Evolutionary conservation across 805 yeast species (phyloP).

Genomic region (Zygosaccharomyces kombuchaensis): DNA sequence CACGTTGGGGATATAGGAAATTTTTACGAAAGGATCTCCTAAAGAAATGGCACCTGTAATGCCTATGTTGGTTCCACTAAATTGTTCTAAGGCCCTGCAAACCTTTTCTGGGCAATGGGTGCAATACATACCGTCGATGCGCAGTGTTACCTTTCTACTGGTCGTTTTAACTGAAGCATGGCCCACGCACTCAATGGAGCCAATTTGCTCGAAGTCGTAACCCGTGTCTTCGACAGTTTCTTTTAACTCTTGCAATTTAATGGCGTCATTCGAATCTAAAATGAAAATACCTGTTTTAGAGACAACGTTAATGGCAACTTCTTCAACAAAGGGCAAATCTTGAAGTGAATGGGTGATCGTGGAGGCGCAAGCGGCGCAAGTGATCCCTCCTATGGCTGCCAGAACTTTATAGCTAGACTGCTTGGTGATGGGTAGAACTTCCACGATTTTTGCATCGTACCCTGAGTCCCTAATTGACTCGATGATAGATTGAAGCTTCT

Average conservation of each 20-base stretch:
- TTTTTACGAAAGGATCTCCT: slow-evolving; percentile 52
- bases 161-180: slow-evolving; percentile 45
- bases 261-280: slow-evolving; percentile 40
- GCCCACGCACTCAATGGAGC: slow-evolving; percentile 39
- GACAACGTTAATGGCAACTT: slow-evolving; percentile 51
- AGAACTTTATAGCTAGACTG: slow-evolving; percentile 46
- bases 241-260: slow-evolving; percentile 40
- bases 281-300: slow-evolving; percentile 62
- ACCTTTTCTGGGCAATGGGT: slow-evolving; percentile 61
- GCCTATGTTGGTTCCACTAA: slow-evolving; percentile 51
- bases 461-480: slow-evolving; percentile 45
- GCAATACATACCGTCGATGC: slow-evolving; percentile 45
- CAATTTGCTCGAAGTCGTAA: slow-evolving; percentile 52
- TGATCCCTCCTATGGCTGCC: slow-evolving; percentile 68
- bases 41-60: slow-evolving; percentile 53
- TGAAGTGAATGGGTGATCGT: slow-evolving; percentile 47
- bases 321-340: slow-evolving; percentile 49
- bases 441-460: slow-evolving; percentile 48
- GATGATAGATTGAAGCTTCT: slow-evolving; percentile 43
- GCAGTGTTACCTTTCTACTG: slow-evolving; percentile 54
- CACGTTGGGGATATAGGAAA: slow-evolving; percentile 57
- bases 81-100: slow-evolving; percentile 44
- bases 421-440: slow-evolving; percentile 54
- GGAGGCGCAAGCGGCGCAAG: slow-evolving; percentile 67
- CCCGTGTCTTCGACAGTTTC: slow-evolving; percentile 62